Evolutionary conservation across 306 rosid genomes (phyloP), one percentile per base, ranked within the genome.

Genomic region (Heteromeles arbutifolia): DNA sequence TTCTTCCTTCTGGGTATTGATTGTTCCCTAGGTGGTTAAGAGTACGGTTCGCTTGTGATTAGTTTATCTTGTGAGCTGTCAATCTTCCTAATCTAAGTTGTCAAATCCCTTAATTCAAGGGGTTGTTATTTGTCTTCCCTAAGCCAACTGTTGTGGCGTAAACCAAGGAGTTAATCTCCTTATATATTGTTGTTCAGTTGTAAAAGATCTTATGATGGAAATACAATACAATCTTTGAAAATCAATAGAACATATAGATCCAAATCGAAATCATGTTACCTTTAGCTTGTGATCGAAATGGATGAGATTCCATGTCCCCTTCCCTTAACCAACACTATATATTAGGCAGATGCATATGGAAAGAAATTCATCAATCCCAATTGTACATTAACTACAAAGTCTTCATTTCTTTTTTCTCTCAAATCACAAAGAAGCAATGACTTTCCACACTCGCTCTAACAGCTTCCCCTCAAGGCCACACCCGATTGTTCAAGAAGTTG

Each of bases 391-490:
- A 7, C 31, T 17, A 7, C 37, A 58, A 73, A 10, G 25, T 25
- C 26, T 14, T 72, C 76, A 37, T 22, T 37, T 14, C 4, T 61
- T 15, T 62, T 31, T 8, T 53, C 53, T 56, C 18, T 6, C 41
- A 73, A 58, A 24, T 5, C 56, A 39, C 54, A 37, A 26, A 22
- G 15, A 53, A 34, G 50, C 19, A 25, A 70, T 50, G 21, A 7
- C 54, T 48, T 48, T 22, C 43, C 75, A 84, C 34, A 45, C 53
- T 74, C 84, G 78, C 5, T 84, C 82, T 1, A 77, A 77, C 77
- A 84, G 84, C 61, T 68, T 80, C 56, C 87, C 87, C 28, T 72
- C 87, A 0, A 62, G 69, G 82, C 77, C 59, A 44, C 87, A 80
- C 26, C 87, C 84, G 2, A 24, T 84, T 6, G 2, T 77, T 58